Evolutionary conservation across 441 rosid species (phyloP).

Genomic region (Populus hybrid): DNA sequence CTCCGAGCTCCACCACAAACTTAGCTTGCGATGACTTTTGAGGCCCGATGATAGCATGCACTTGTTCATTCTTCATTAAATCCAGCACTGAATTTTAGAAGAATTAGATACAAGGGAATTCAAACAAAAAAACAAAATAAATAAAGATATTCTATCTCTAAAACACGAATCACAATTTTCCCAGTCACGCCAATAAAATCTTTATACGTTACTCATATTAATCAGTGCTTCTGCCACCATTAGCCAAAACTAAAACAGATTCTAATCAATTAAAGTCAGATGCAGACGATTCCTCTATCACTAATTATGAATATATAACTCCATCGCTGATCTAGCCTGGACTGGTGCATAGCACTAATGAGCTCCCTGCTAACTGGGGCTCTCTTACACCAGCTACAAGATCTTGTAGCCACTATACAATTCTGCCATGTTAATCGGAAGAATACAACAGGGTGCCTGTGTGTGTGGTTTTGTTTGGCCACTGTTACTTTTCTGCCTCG

Average conservation of each 20-base stretch:
- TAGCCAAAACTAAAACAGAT: neutral
- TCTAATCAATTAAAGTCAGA: neutral
- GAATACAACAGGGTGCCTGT: too few relatives aligned
- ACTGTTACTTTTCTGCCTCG: neutral
- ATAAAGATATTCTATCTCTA: neutral
- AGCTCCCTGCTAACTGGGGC: too few relatives aligned
- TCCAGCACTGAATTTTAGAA: conserved; percentile 34
- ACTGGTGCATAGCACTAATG: too few relatives aligned
- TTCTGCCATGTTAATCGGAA: too few relatives aligned
- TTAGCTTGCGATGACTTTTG: conserved; percentile 31
- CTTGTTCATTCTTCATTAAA: conserved; percentile 36
- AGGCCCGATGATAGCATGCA: conserved; percentile 19
- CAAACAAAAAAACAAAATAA: too few relatives aligned
- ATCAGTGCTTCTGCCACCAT: neutral
- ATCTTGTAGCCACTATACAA: too few relatives aligned
- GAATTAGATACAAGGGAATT: neutral
- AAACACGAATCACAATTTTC: neutral
- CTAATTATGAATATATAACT: too few relatives aligned
- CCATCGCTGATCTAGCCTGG: too few relatives aligned
- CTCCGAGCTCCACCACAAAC: conserved; percentile 32
- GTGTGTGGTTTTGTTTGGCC: too few relatives aligned
- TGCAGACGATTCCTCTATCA: too few relatives aligned
- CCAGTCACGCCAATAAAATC: neutral
- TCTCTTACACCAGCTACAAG: too few relatives aligned
- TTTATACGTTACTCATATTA: neutral